Evolutionary conservation across 495 filamentous ascomycete species (phyloP).

Genomic region (Aspergillus taichungensis): DNA sequence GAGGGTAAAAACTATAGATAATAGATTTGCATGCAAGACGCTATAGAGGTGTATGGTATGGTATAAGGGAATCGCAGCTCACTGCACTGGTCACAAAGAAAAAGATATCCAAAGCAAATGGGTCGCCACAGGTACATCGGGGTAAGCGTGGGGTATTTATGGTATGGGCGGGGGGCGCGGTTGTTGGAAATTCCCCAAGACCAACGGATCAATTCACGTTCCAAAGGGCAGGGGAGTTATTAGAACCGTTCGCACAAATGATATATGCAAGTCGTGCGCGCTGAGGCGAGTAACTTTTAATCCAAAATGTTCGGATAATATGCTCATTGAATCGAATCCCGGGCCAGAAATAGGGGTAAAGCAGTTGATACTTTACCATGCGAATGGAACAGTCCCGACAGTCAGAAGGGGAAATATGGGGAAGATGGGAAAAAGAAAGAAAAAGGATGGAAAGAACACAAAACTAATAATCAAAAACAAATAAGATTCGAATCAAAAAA

Average conservation of each 20-base stretch:
- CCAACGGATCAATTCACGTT: too few species aligned
- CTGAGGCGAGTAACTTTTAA: conserved; percentile 16
- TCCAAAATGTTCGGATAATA: conserved; percentile 4
- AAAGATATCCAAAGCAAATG: too few species aligned
- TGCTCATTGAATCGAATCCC: conserved; percentile 12
- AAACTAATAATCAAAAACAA: conserved; percentile 5
- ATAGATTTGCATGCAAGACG: too few species aligned
- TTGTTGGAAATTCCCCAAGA: too few species aligned
- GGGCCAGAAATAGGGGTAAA: conserved; percentile 4
- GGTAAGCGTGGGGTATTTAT: too few species aligned
- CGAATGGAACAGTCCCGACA: conserved; percentile 4
- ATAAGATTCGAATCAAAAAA: background rate
- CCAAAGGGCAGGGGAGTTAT: background rate
- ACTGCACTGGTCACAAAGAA: too few species aligned
- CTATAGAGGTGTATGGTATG: too few species aligned
- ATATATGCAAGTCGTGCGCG: conserved; percentile 14
- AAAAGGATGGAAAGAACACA: conserved; percentile 1
- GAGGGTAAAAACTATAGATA: too few species aligned
- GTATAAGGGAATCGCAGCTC: too few species aligned
- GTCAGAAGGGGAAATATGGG: conserved; percentile 5
- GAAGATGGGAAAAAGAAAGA: conserved; percentile 2
- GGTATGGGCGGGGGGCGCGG: too few species aligned
- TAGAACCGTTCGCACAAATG: conserved; percentile 11
- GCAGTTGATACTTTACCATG: conserved; percentile 8
- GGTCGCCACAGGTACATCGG: too few species aligned